Evolutionary conservation across 805 yeast genomes (phyloP), one percentile per base, ranked within the genome.

Genomic region (Priceomyces castillae): DNA sequence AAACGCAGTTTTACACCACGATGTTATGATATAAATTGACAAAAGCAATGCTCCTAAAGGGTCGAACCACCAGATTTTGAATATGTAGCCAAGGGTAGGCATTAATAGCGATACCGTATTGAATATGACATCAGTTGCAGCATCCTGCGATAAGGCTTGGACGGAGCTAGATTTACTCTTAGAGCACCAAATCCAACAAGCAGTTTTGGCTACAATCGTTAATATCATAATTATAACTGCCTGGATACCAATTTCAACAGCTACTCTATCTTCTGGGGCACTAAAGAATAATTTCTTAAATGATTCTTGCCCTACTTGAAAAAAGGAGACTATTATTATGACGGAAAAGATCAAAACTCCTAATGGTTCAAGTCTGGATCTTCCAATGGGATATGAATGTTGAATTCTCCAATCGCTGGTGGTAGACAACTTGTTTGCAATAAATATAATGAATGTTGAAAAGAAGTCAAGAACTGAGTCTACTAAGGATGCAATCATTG

Each of bases 141-240:
- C 94, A 62, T 86, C 95, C 60, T 85, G 92, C 1, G 90, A 87
- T 43, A 86, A 66, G 0, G 95, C 95, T 55, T 81, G 84, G 2
- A 86, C 83, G 0, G 90, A 80, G 14, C 84, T 76, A 12, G 88
- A 82, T 14, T 73, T 64, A 47, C 84, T 74, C 11, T 69, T 62
- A 31, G 75, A 65, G 56, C 92, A 86, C 79, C 86, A 78, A 10
- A 76, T 22, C 73, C 78, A 86, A 52, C 89, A 81, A 1, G 69
- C 72, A 4, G 81, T 51, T 55, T 86, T 86, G 22, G 77, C 69
- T 3, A 76, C 53, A 15, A 86, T 80, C 0, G 95, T 86, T 14
- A 74, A 43, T 0, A 70, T 39, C 94, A 86, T 86, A 44, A 86
- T 83, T 1, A 54, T 44, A 1, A 77, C 58, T 0, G 90, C 74